Percentiles rank a stretch among this genome's conserved stretches.
phyloP scores from a whole-genome alignment of 768 basidiomycete species.

The Auricularia cornea region DNA sequence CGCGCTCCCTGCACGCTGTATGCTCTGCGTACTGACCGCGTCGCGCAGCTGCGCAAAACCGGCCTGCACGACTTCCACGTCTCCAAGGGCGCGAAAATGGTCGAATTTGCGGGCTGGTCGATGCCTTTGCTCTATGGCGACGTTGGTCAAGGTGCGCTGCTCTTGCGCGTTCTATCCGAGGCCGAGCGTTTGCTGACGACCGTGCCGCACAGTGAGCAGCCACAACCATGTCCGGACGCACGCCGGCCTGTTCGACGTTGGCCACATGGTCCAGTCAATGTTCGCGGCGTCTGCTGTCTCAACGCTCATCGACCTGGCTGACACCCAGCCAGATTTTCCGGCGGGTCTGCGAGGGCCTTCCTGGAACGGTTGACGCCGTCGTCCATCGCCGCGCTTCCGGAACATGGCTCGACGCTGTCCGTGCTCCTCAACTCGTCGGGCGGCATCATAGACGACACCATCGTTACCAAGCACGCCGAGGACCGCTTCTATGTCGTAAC shows the following conservation, averaged over 20 bases:
- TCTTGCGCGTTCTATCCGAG: constrained; percentile 7
- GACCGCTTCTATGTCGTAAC: constrained; percentile 92
- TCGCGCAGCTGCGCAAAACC: constrained; percentile 47
- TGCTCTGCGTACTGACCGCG: no score
- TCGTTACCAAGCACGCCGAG: constrained; percentile 77
- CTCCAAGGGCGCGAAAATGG: constrained; percentile 82
- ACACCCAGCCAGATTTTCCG: constrained; percentile 60
- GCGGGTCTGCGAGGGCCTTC: constrained; percentile 68
- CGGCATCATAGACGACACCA: constrained; percentile 93
- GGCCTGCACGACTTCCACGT: constrained; percentile 86
- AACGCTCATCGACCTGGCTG: not conserved
- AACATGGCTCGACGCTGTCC: constrained; percentile 77
- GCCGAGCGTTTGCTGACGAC: constrained; percentile 2
- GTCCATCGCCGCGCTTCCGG: constrained; percentile 54
- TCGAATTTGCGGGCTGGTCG: constrained; percentile 88
- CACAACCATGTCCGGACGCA: constrained; percentile 80
- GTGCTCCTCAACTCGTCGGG: constrained; percentile 83
- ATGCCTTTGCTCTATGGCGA: constrained; percentile 89
- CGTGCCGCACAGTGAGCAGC: constrained; percentile 55
- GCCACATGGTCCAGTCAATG: constrained; percentile 96
- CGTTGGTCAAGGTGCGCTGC: constrained; percentile 61
- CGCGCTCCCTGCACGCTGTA: no score
- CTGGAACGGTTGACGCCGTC: constrained; percentile 88
- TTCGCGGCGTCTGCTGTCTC: constrained; percentile 26
- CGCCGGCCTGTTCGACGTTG: constrained; percentile 91